These are phyloP conservation scores for Hericium rajendrae DNA, from an alignment of 768 basidiomycete species.

Conservation along the genomic window DNA sequence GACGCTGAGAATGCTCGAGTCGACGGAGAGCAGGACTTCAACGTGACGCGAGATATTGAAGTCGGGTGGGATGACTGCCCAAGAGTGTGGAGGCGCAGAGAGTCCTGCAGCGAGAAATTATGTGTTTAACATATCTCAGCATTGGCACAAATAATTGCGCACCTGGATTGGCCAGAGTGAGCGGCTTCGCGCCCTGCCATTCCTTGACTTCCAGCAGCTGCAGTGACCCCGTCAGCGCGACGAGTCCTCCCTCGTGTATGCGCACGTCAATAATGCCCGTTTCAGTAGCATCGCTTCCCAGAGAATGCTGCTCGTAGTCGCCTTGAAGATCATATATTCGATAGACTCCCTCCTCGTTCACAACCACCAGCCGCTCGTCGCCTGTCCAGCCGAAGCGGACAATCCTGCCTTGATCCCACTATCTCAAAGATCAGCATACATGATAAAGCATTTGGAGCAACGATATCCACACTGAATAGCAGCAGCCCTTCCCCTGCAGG, in stretches of 20 bases:
- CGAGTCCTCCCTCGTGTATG: conserved; percentile 80
- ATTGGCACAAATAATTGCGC: conserved; percentile 19
- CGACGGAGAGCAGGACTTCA: conserved; percentile 79
- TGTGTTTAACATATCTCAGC: not conserved
- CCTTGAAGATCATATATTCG: conserved; percentile 82
- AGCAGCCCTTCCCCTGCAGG: conserved; percentile 69
- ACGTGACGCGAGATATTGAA: conserved; percentile 82
- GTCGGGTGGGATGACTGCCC: conserved; percentile 87
- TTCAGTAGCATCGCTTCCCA: conserved; percentile 76
- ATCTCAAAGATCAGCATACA: conserved; percentile 13
- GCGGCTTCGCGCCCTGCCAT: conserved; percentile 72
- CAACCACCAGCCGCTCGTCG: conserved; percentile 73
- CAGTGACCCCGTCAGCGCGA: conserved; percentile 71
- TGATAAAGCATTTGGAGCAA: conserved; percentile 1
- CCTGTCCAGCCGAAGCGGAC: conserved; percentile 75
- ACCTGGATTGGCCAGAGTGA: conserved; percentile 70
- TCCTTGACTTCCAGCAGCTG: conserved; percentile 79
- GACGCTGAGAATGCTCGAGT: conserved; percentile 70
- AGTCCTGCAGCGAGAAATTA: conserved; percentile 35
- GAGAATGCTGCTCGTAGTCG: conserved; percentile 76
- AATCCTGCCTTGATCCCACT: conserved; percentile 91
- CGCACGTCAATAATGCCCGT: conserved; percentile 77
- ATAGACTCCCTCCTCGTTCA: conserved; percentile 90
- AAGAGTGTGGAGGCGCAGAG: conserved; percentile 70
- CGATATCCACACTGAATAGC: conserved; percentile 59